phyloP scores from a whole-genome alignment of 345 rosid species.

The Camelina hispida region DNA sequence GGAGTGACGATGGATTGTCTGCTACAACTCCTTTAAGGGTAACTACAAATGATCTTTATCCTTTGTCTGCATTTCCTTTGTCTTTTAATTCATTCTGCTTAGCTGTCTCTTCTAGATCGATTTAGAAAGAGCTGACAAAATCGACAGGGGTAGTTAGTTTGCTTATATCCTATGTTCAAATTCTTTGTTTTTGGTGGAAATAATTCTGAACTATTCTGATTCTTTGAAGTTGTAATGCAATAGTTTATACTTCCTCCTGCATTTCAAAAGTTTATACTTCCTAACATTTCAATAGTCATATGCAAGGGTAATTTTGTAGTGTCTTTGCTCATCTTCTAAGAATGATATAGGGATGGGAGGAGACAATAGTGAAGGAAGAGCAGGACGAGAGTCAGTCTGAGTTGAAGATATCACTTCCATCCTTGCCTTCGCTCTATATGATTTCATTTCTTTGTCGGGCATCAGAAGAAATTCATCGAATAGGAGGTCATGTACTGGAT shows the following conservation, averaged over 20 bases:
- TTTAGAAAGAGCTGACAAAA: background rate
- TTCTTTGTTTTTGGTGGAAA: slow-evolving; percentile 8
- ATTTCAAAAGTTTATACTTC: slow-evolving; percentile 8
- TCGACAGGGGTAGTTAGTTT: slow-evolving; percentile 12
- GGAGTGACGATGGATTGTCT: slow-evolving; percentile 78
- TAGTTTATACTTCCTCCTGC: slow-evolving; percentile 15
- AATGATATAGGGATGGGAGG: slow-evolving; percentile 93
- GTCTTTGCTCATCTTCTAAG: slow-evolving; percentile 40
- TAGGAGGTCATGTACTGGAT: slow-evolving; percentile 98
- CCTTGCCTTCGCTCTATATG: slow-evolving; percentile 91
- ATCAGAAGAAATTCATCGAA: slow-evolving; percentile 94
- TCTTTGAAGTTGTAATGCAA: slow-evolving; percentile 10
- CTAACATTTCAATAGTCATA: slow-evolving; percentile 7
- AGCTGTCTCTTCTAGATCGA: slow-evolving; percentile 16
- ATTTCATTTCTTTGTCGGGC: slow-evolving; percentile 91
- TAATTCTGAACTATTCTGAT: slow-evolving; percentile 3
- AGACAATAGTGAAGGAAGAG: slow-evolving; percentile 84
- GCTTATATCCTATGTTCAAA: slow-evolving; percentile 4
- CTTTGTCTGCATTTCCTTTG: slow-evolving; percentile 24
- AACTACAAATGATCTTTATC: slow-evolving; percentile 31
- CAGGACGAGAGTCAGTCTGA: slow-evolving; percentile 74
- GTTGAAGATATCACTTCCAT: slow-evolving; percentile 90
- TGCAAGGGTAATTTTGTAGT: slow-evolving; percentile 22
- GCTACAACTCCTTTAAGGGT: slow-evolving; percentile 83
- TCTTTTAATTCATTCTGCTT: slow-evolving; percentile 7